Base-by-base conservation (phyloP, 345 rosid genomes). In the Eucalyptus camaldulensis region DNA sequence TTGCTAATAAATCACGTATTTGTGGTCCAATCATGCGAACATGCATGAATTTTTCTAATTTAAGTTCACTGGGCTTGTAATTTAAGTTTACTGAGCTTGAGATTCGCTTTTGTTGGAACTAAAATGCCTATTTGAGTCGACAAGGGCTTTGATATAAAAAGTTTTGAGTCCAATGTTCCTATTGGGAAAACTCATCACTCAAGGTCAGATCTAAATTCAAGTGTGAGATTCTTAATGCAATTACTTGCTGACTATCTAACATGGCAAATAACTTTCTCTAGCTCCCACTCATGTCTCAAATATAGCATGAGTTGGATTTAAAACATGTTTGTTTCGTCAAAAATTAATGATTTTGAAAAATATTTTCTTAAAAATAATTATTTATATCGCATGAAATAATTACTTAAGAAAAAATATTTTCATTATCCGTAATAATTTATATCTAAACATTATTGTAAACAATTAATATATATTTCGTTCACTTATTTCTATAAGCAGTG, bases 191-290 rank as follows among this genome's bases (percentile, higher is more conserved):
- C 33, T 29, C 5, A 12, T 27, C 13, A 12, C 1, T 12, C 17
- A 13, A 24, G 14, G 0, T 58, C 2, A 5, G 0, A 58, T 58
- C 67, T 10, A 60, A 60, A 60, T 60, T 60, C 31, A 60, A 60
- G 29, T 60, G 4, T 13, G 15, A 25, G 14, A 27, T 60, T 60
- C 7, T 60, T 60, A 60, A 29, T 60, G 6, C 67, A 13, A 60
- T 27, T 4, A 11, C 29, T 6, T 0, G 8, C 2, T 0, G n/a
- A 60, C 6, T 25, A 3, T 60, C 4, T 22, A 1, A 60, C 4
- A 12, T 27, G 67, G 31, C 8, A 25, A 60, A 60, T 3, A 60
- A 60, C 67, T 60, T 60, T 60, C n/a, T 60, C 31, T 60, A 11
- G 14, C 67, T 60, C 15, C 14, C 31, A 1, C 31, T 11, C 7